Evolutionary conservation across 495 filamentous ascomycete species (phyloP), one percentile per base, ranked within the genome.

Genomic region (Talaromyces trachyspermus): DNA sequence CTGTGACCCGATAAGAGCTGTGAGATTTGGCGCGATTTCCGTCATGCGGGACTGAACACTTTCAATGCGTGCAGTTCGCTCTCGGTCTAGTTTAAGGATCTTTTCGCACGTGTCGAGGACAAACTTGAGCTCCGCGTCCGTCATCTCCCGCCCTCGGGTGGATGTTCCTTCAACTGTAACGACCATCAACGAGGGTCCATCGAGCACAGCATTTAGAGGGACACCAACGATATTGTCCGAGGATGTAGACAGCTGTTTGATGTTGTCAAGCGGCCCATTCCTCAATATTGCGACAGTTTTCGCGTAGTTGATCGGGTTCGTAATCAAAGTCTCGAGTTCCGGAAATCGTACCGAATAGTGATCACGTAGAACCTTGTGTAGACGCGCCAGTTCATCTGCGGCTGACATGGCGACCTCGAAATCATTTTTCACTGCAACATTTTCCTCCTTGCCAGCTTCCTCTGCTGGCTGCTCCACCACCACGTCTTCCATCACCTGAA

Each of bases 41-140:
- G 80, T 91, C 87, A 98, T 96, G 50, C 92, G 88, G 26, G 90
- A 95, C 68, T 95, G 84, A n/a, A 96, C 91, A 57, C 91, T 97
- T 54, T 92, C 84, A 3, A 89, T 96, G 39, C 97, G 79, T 25
- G 80, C 85, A 46, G 78, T 84, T 61, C 95, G 95, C 38, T 91
- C 91, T 38, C 77, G 79, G 55, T 97, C 90, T 12, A 98, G 82
- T 46, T 80, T 78, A 30, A 95, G 71, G 30, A 88, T 86, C 79
- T 88, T 91, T 51, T 89, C 77, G 65, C 91, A 96, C 7, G 89
- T 90, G 44, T 78, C 76, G 23, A 85, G 65, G 19, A 95, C 83
- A 22, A 75, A 69, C 44, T 85, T 75, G 11, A 97, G 76, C 61
- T 96, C 87, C 3, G 78, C 70, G 27, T 81, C 74, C 6, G 75